Conservation (phyloP, 2,329 filamentous ascomycete species). For the Blastomyces silverae region DNA sequence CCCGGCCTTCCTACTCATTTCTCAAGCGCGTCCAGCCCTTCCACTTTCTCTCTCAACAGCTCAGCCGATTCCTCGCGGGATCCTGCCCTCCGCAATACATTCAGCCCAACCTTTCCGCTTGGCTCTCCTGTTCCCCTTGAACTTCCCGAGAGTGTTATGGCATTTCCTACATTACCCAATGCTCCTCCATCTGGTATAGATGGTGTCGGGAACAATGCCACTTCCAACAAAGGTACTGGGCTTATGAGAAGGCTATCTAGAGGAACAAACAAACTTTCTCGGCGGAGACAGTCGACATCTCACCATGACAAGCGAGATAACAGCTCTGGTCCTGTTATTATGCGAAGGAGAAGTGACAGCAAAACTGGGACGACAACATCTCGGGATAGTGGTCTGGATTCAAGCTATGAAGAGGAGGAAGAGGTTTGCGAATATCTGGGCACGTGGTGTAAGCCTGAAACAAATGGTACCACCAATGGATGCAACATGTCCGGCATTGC, state of each 20-base stretch:
- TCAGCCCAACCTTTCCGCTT: conserved; percentile 18
- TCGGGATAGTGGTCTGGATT: conserved; percentile 39
- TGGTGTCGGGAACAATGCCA: conserved; percentile 45
- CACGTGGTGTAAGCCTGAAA: conserved; percentile 38
- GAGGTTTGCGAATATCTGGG: conserved; percentile 43
- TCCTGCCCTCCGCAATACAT: conserved; percentile 23
- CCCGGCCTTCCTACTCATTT: conserved; percentile 12
- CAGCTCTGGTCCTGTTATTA: conserved; percentile 81
- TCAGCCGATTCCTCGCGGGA: conserved; percentile 32
- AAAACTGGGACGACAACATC: conserved; percentile 58
- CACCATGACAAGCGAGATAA: conserved; percentile 72
- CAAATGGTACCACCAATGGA: conserved; percentile 37
- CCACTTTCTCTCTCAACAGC: conserved; percentile 30
- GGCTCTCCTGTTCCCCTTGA: conserved; percentile 53
- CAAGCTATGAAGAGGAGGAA: conserved; percentile 40
- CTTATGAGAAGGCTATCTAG: conserved; percentile 82
- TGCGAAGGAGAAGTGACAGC: conserved; percentile 83
- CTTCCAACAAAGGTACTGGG: conserved; percentile 52
- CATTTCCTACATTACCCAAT: conserved; percentile 29
- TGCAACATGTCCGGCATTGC: conserved; percentile 30
- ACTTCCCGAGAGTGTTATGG: conserved; percentile 65
- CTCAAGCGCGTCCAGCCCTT: conserved; percentile 21
- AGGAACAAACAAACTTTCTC: conserved; percentile 60
- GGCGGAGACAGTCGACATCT: conserved; percentile 70
- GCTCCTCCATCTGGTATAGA: conserved; percentile 33